Evolutionary conservation across 73 alveolate genomes (phyloP).

Genomic region (Stentor roeselii): DNA sequence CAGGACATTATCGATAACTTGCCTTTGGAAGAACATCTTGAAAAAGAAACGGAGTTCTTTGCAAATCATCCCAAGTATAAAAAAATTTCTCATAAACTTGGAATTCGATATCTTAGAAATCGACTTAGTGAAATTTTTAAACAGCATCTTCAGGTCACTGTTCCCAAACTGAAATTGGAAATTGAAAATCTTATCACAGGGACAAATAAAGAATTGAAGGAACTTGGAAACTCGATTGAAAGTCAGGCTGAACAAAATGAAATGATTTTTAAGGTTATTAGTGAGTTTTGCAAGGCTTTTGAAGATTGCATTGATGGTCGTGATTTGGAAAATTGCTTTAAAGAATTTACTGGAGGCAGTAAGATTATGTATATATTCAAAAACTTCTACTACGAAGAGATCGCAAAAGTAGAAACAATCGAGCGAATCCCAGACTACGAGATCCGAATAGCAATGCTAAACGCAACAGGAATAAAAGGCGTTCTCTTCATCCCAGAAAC

Average conservation of each 20-base stretch:
- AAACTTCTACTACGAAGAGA: conserved; percentile 44
- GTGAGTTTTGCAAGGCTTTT: conserved; percentile 34
- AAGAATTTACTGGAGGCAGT: conserved; percentile 70
- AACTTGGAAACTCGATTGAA: conserved; percentile 34
- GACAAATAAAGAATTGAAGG: not conserved
- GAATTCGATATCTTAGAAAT: conserved; percentile 52
- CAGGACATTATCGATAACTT: conserved; percentile 72
- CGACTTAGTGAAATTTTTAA: conserved; percentile 47
- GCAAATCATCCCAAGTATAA: conserved; percentile 48
- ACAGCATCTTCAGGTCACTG: conserved; percentile 53
- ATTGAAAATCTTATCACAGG: conserved; percentile 18
- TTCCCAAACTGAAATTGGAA: conserved; percentile 79
- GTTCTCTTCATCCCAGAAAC: conserved; percentile 88
- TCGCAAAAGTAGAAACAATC: conserved; percentile 66
- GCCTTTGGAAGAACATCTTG: conserved; percentile 52
- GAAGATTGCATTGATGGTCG: conserved; percentile 61
- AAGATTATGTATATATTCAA: conserved; percentile 62
- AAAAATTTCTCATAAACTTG: conserved; percentile 48
- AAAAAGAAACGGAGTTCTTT: conserved; percentile 50
- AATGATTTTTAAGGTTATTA: conserved; percentile 32
- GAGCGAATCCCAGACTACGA: conserved; percentile 63
- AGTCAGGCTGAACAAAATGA: conserved; percentile 48
- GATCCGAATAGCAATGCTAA: conserved; percentile 71
- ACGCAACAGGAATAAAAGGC: conserved; percentile 78
- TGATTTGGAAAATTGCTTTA: conserved; percentile 52